These are phyloP conservation scores for Tuctoria greenei DNA, from an alignment of 176 grass and related monocot genomes.

Conservation along the genomic window DNA sequence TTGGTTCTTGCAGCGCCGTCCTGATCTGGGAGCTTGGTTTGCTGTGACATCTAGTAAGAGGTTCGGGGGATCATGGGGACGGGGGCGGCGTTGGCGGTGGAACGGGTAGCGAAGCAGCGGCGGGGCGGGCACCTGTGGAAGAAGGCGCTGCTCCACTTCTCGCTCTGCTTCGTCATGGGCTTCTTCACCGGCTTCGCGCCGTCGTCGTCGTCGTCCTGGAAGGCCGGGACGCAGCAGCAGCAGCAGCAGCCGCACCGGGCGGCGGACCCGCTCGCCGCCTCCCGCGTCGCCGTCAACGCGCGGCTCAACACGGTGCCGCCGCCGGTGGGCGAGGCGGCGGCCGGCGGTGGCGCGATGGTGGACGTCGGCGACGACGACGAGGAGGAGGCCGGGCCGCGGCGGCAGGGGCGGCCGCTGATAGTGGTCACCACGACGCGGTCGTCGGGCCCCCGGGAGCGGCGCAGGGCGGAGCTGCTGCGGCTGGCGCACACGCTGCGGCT, in stretches of 20 bases:
- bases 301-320: slow-evolving; percentile 5
- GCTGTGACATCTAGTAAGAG: slow-evolving; percentile 39
- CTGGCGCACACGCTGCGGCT: slow-evolving; percentile 73
- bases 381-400: slow-evolving; percentile 13
- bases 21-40: slow-evolving; percentile 18
- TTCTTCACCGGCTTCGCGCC: slow-evolving; percentile 99
- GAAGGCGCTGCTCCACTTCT: slow-evolving; percentile 91
- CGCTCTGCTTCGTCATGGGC: slow-evolving; percentile 95
- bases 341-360: slow-evolving; percentile 3
- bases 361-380: slow-evolving; percentile 47
- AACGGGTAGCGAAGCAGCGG: slow-evolving; percentile 54
- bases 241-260: slow-evolving; percentile 20
- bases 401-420: slow-evolving; percentile 63
- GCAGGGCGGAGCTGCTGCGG: slow-evolving; percentile 52
- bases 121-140: slow-evolving; percentile 77
- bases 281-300: slow-evolving; percentile 23
- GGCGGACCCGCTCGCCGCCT: slow-evolving; percentile 27
- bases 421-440: slow-evolving; percentile 82
- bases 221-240: background rate
- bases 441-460: slow-evolving; percentile 44
- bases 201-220: slow-evolving; percentile 41
- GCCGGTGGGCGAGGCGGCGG: too few species aligned
- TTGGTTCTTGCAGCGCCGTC: background rate
- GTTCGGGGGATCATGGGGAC: slow-evolving; percentile 33
- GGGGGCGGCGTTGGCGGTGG: slow-evolving; percentile 35